Evolutionary conservation across 768 basidiomycete genomes (phyloP), one percentile per base, ranked within the genome.

Genomic region (Leccinum barrowsii): DNA sequence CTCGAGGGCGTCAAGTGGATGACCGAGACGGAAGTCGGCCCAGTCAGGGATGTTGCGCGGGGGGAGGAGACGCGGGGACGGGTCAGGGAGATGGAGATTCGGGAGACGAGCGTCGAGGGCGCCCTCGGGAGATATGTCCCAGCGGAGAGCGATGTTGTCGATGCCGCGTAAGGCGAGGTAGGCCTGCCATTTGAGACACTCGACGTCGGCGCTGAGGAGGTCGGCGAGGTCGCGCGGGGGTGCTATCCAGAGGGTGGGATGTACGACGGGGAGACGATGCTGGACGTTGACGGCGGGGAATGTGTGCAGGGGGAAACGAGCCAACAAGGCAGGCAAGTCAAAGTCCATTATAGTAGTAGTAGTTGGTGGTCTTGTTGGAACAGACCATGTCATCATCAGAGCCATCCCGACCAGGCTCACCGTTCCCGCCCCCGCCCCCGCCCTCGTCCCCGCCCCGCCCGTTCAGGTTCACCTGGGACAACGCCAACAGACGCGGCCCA

Each of bases 111-210:
- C 80, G 57, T 84, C 87, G 40, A 90, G 72, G 5, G 83, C 87
- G 34, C 92, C 92, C 54, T 89, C 85, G 22, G 82, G 77, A 15
- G 81, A 69, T 28, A 94, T 76, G 71, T 92, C 87, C 75, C 83
- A 88, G 47, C 89, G 83, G 13, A 92, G 70, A 21, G 71, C 73
- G 55, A 90, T 72, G 64, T 70, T 61, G 19, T 65, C 67, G 59
- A 89, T 67, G 7, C 83, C 84, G 57, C 88, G 76, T 7, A 83
- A 74, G 6, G 85, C 50, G 87, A 82, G 24, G 64, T 88, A 92
- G 0, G 92, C 89, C 71, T 94, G 92, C 91, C 91, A 93, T 74
- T 91, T 92, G 68, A 94, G 82, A 70, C 91, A 93, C 64, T 92
- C 90, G 64, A 92, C 85, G 73, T 93, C 91, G 54, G 78, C 71